Evolutionary conservation across 1,284 basidiomycete species (phyloP), one percentile per base, ranked within the genome.

Genomic region (Agroathelia rolfsii): DNA sequence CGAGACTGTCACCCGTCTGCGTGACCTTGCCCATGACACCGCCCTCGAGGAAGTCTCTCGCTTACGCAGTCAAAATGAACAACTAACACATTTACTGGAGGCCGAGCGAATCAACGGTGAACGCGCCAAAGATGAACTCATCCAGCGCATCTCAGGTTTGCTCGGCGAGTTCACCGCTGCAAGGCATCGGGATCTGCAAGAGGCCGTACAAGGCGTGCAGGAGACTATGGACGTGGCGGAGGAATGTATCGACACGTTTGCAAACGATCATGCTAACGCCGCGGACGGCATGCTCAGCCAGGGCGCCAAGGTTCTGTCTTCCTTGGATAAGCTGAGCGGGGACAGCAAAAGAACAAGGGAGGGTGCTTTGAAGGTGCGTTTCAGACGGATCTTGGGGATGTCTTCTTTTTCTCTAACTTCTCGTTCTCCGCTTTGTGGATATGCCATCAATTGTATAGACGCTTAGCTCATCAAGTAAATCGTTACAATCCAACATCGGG

Each of bases 1-100:
- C 19, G 61, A 69, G 34, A 56, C 68, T 7, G 51, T 74, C 3
- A 53, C 58, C 14, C 62, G 72, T 33, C 63, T 73, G 3, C 71
- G 72, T 37, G 47, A 57, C 4, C 51, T 76, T 20, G 62, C 71
- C 0, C 61, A 71, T 8, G 60, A 61, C 28, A 64, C 72, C 3
- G 66, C 71, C 0, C 58, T 66, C 12, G 56, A 64, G 4, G 84
- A 90, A 59, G 67, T 86, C 20, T 49, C 57, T 2, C 72, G 75
- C 15, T 61, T 94, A 13, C 69, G 69, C 38, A 61, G 70, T 30
- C 87, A 92, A 50, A 93, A 93, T 47, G 62, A 64, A n/a, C 53
- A 67, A 2, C 64, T 95, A 18, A 55, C 59, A 1, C 61, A 64
- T 15, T 59, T 87, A 39, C 58, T 93, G 3, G 69, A 76, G 40